A percentile compares a stretch with the other conserved stretches of the same genome.
These are phyloP conservation scores for Hemisphaericaspora nanyangensis DNA, from an alignment of 805 yeast species.

Conservation along the genomic window DNA sequence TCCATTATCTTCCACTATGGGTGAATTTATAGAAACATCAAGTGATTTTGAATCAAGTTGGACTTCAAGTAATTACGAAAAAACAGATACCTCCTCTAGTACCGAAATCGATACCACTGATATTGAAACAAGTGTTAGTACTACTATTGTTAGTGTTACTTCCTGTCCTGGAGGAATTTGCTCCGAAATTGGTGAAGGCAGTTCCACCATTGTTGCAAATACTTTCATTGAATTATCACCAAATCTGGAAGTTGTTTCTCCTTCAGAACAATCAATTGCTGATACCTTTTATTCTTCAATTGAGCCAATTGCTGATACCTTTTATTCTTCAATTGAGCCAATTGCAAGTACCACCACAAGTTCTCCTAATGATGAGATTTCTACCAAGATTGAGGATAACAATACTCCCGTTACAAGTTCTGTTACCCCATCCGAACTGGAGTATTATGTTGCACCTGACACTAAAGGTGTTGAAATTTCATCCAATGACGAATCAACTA, in stretches of 20 bases:
- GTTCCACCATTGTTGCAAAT: background rate
- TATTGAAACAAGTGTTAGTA: constrained; percentile 16
- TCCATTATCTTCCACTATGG: constrained; percentile 7
- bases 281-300: constrained; percentile 28
- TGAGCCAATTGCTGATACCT: constrained; percentile 18
- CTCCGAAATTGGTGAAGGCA: background rate
- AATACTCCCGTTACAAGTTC: no score
- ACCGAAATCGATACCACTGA: no score
- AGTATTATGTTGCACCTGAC: no score
- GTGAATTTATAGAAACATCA: constrained; percentile 6
- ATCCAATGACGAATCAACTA: background rate
- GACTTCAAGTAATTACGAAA: no score
- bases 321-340: constrained; percentile 1
- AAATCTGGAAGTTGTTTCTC: background rate
- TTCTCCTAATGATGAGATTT: no score
- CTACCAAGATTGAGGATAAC: no score
- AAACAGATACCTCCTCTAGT: no score
- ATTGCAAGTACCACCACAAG: constrained; percentile 1
- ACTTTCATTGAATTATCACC: background rate
- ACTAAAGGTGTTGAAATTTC: background rate
- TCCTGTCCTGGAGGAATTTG: constrained; percentile 27
- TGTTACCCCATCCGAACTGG: background rate
- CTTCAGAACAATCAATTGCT: constrained; percentile 10
- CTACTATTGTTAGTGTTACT: constrained; percentile 33
- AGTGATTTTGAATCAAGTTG: no score